A percentile compares a stretch with the other conserved stretches of the same genome.
These are phyloP conservation scores for Scleroderma citrinum DNA, from an alignment of 768 basidiomycete species.

Conservation along the genomic window DNA sequence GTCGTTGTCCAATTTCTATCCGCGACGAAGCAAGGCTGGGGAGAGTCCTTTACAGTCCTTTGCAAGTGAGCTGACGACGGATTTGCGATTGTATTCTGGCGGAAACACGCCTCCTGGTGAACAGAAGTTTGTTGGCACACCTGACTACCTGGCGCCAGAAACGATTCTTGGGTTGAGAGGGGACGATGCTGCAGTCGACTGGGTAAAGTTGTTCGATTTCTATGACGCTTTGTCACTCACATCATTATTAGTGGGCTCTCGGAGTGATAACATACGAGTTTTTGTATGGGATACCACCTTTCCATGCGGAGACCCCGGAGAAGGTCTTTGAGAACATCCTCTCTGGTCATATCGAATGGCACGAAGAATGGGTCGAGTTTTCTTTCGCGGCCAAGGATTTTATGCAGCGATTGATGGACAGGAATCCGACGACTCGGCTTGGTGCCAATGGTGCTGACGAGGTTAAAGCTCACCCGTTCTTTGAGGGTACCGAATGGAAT, in stretches of 20 bases:
- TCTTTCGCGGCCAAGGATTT: constrained; percentile 86
- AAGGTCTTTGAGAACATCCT: constrained; percentile 98
- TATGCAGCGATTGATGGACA: constrained; percentile 79
- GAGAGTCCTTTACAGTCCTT: constrained; percentile 87
- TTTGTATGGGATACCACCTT: constrained; percentile 92
- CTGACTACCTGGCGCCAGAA: constrained; percentile 95
- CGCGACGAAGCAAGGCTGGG: constrained; percentile 43
- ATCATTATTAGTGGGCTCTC: constrained; percentile 78
- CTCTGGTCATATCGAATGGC: constrained; percentile 91
- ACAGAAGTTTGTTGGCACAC: constrained; percentile 95
- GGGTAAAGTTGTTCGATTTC: constrained; percentile 50
- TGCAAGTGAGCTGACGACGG: constrained; percentile 77
- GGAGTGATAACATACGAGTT: constrained; percentile 99
- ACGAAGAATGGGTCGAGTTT: constrained; percentile 87
- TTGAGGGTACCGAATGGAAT: constrained; percentile 89
- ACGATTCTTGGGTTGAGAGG: constrained; percentile 92
- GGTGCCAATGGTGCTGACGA: constrained; percentile 87
- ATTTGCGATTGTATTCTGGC: constrained; percentile 64
- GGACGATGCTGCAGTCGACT: constrained; percentile 94
- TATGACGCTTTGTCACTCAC: constrained; percentile 9
- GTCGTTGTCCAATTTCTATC: constrained; percentile 52
- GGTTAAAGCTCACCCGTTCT: constrained; percentile 89
- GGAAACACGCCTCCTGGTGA: constrained; percentile 71
- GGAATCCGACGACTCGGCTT: constrained; percentile 73
- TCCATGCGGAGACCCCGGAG: constrained; percentile 95